Conservation (phyloP, 176 grass and related monocot genomes). For the Elaeis guineensis region DNA sequence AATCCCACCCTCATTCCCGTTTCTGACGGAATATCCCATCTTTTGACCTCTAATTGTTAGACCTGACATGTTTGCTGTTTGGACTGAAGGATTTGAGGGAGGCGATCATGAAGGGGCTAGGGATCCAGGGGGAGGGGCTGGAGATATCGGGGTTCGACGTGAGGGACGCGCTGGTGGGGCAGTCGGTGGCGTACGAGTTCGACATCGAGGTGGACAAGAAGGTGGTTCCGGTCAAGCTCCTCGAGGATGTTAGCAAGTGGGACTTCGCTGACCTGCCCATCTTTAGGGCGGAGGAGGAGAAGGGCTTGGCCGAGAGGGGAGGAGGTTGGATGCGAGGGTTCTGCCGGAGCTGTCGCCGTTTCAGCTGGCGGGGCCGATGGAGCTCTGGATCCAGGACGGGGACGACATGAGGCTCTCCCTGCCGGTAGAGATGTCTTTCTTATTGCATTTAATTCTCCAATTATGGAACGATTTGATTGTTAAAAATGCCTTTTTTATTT, state of each 20-base stretch:
- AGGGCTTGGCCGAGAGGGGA: neutral
- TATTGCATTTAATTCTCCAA: no score
- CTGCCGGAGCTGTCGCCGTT: slow-evolving; percentile 55
- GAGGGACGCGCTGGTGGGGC: slow-evolving; percentile 71
- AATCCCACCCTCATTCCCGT: no score
- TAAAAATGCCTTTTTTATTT: no score
- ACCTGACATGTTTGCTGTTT: no score
- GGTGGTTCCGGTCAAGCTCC: slow-evolving; percentile 63
- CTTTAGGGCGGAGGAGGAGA: slow-evolving; percentile 21
- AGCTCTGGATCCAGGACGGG: slow-evolving; percentile 86
- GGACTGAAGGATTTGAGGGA: slow-evolving; percentile 68
- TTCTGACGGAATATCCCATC: no score
- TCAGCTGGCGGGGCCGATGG: slow-evolving; percentile 84
- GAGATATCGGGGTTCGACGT: slow-evolving; percentile 83
- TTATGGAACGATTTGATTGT: no score
- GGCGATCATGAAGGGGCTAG: slow-evolving; percentile 57
- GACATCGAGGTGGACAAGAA: slow-evolving; percentile 71
- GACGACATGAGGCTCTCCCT: slow-evolving; percentile 78
- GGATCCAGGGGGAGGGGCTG: slow-evolving; percentile 59
- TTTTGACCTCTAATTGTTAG: no score
- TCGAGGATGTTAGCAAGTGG: slow-evolving; percentile 68
- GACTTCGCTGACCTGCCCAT: slow-evolving; percentile 75
- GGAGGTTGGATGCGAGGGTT: slow-evolving; percentile 15
- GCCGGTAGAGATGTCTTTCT: slow-evolving; percentile 35
- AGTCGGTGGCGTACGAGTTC: slow-evolving; percentile 79